These are phyloP conservation scores for Diaporthe helianthi DNA, from an alignment of 2,329 filamentous ascomycete species.

Conservation along the genomic window DNA sequence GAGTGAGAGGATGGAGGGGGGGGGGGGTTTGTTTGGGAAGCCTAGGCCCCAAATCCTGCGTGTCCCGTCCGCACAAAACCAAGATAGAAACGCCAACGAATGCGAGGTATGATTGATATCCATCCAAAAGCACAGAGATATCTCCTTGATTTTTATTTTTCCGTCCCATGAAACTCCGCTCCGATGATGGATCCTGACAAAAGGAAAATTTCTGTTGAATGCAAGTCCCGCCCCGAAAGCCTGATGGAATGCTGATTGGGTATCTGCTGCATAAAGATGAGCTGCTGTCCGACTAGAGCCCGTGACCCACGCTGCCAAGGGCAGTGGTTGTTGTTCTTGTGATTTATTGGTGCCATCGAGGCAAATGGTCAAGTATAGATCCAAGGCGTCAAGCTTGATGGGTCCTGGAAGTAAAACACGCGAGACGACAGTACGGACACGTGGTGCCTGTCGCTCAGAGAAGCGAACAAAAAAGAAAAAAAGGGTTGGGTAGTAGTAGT, in stretches of 20 bases:
- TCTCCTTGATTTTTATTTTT: conserved; percentile 29
- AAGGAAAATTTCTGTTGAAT: conserved; percentile 21
- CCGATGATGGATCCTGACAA: conserved; percentile 28
- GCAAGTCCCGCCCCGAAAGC: conserved; percentile 8
- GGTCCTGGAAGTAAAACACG: not conserved
- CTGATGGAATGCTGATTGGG: conserved; percentile 30
- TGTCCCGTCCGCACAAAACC: not conserved
- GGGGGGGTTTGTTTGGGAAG: not conserved
- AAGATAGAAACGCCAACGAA: conserved; percentile 32
- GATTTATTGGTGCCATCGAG: conserved; percentile 21
- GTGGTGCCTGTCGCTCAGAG: conserved; percentile 20
- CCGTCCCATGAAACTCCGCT: conserved; percentile 28
- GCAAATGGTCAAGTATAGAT: not conserved
- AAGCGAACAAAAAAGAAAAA: conserved; percentile 2
- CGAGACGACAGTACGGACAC: conserved; percentile 22
- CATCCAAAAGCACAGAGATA: conserved; percentile 28
- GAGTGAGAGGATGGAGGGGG: not conserved
- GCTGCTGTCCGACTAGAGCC: conserved; percentile 23
- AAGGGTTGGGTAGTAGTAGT: conserved; percentile 7
- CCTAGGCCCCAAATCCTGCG: conserved; percentile 12
- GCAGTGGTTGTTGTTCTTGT: not conserved
- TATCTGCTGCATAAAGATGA: conserved; percentile 34
- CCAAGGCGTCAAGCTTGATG: conserved; percentile 32
- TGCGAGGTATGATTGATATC: conserved; percentile 34
- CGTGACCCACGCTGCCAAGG: not conserved